Evolutionary conservation across 2,329 filamentous ascomycete species (phyloP), one percentile per base, ranked within the genome.

Genomic region (Polytolypa hystricis): DNA sequence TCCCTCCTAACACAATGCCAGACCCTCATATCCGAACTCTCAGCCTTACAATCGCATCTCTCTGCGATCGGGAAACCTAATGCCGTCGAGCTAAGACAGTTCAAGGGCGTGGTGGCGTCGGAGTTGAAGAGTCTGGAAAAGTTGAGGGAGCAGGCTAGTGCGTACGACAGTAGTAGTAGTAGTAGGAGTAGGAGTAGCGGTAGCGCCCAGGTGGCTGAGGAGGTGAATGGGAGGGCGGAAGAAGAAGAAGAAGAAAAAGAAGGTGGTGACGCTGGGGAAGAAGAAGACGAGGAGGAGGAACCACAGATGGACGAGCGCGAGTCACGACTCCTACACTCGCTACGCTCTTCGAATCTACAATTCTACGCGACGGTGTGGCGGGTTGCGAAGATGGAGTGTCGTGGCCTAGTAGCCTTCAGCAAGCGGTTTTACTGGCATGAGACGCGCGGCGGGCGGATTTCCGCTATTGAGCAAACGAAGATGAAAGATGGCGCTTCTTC

Each of bases 361-460:
- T 82, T 80, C 49, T 73, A 77, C 37, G 69, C 74, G 44, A 67
- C 72, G 4, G 65, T 82, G 2, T 83, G 79, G 79, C 56, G 58
- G 18, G 67, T 71, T 15, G 75, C 74, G 11, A 81, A 77, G 52
- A 61, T 59, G 12, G 48, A 48, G 7, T 74, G 71, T 38, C 60
- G 53, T 1, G 70, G 73, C 0, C 47, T 84, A 7, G 63, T 71
- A 21, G 69, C 69, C n/a, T 65, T 82, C 35, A 62, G 67, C 34
- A 74, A 73, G 51, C 57, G 67, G 27, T 70, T 75, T 42, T 71
- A 73, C 45, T 73, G 62, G 59, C 54, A 59, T 29, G 42, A 42
- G 25, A 9, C 21, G 11, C 41, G 33, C 20, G 30, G 28, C 25
- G 8, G 8, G 3, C 18, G 9, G 9, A 15, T 17, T 5, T 25